These are phyloP conservation scores for Neoscytalidium dimidiatum DNA, from an alignment of 2,329 filamentous ascomycete species.

Conservation along the genomic window DNA sequence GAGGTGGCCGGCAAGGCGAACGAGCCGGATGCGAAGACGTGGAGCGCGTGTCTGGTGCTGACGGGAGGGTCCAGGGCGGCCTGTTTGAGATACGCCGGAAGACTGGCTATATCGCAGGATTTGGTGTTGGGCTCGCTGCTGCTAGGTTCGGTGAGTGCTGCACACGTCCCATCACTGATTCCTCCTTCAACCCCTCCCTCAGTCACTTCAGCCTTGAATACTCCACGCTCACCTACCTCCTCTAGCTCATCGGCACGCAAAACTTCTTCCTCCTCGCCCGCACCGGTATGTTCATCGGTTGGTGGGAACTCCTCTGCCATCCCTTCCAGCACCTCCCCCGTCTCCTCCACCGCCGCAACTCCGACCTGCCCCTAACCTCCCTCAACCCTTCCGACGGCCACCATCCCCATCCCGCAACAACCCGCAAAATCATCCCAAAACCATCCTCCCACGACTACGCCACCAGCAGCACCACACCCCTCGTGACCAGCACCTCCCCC, in stretches of 20 bases:
- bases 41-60: conserved; percentile 29
- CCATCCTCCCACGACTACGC: background rate
- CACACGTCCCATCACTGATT: background rate
- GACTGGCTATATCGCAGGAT: conserved; percentile 26
- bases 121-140: conserved; percentile 29
- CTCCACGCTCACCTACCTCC: background rate
- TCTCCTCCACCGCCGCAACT: conserved; percentile 17
- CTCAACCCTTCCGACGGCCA: conserved; percentile 21
- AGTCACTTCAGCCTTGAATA: background rate
- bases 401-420: background rate
- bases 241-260: conserved; percentile 40
- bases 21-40: conserved; percentile 27
- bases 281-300: conserved; percentile 30
- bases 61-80: conserved; percentile 27
- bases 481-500: background rate
- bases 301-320: conserved; percentile 26
- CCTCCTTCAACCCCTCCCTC: background rate
- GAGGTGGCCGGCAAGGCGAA: conserved; percentile 26
- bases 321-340: conserved; percentile 14
- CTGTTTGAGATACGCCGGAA: conserved; percentile 29
- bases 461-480: background rate
- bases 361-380: conserved; percentile 15
- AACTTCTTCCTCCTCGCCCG: conserved; percentile 36
- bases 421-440: background rate
- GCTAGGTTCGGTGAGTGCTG: conserved; percentile 30